Evolutionary conservation across 139 green algal species (phyloP).

Genomic region (Nannochloris sp.): DNA sequence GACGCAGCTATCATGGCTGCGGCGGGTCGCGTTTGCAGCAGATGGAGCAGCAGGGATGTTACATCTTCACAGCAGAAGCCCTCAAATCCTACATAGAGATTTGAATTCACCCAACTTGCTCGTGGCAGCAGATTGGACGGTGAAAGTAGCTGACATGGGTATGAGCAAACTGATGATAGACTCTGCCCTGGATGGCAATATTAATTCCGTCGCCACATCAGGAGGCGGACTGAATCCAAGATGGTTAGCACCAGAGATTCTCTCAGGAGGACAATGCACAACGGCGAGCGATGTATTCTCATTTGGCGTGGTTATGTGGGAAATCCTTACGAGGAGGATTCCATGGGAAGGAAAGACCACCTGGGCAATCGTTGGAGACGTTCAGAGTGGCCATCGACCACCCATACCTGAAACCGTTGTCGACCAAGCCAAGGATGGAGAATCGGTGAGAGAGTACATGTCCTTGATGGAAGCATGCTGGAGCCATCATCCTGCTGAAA

Average conservation of each 20-base stretch:
- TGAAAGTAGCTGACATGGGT: slow-evolving; percentile 41
- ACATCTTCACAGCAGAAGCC: slow-evolving; percentile 74
- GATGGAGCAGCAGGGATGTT: slow-evolving; percentile 45
- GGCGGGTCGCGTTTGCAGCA: slow-evolving; percentile 10
- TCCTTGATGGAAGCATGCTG: slow-evolving; percentile 10
- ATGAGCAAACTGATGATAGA: slow-evolving; percentile 28
- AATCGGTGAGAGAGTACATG: slow-evolving; percentile 3
- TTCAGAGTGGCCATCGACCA: background rate
- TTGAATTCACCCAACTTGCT: slow-evolving; percentile 53
- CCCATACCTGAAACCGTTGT: background rate
- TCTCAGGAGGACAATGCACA: slow-evolving; percentile 5
- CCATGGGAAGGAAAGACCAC: slow-evolving; percentile 32
- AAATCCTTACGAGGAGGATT: slow-evolving; percentile 70
- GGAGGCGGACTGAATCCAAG: slow-evolving; percentile 26
- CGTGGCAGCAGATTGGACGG: slow-evolving; percentile 39
- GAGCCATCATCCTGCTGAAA: slow-evolving; percentile 12
- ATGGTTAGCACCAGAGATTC: slow-evolving; percentile 41
- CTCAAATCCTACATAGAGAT: slow-evolving; percentile 78
- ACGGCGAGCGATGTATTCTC: slow-evolving; percentile 41
- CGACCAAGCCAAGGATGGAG: background rate
- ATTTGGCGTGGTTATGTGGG: slow-evolving; percentile 47
- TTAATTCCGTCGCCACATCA: background rate
- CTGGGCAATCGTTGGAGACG: background rate
- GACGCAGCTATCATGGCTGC: slow-evolving; percentile 22
- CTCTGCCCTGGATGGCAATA: background rate